phyloP scores from a whole-genome alignment of 768 basidiomycete genomes.

The Lentinula detonsa region DNA sequence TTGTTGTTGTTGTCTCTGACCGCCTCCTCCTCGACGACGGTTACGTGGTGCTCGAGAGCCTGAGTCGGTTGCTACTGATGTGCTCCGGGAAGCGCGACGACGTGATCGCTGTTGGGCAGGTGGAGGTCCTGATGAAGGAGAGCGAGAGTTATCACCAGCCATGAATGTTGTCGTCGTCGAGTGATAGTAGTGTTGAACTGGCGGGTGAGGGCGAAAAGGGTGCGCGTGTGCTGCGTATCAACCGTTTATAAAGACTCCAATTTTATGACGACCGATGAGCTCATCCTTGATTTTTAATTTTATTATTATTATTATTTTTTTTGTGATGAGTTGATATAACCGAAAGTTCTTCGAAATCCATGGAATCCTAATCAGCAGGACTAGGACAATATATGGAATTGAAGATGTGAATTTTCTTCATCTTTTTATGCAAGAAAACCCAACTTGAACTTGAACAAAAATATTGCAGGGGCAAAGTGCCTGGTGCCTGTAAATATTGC shows the following conservation, averaged over 20 bases:
- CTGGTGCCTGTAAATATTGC: neutral
- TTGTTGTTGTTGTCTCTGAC: neutral
- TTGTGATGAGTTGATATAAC: too few species aligned
- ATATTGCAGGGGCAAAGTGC: neutral
- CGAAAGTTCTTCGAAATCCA: too few species aligned
- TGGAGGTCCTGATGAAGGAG: neutral
- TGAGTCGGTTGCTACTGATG: neutral
- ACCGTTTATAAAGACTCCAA: neutral
- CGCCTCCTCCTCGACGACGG: slow-evolving; percentile 5
- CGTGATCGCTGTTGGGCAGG: neutral
- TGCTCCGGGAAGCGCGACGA: neutral
- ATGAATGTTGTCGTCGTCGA: neutral
- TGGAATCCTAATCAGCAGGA: too few species aligned
- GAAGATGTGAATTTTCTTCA: too few species aligned
- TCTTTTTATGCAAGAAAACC: too few species aligned
- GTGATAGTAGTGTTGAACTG: neutral
- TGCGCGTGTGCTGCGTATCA: too few species aligned
- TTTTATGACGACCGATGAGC: neutral
- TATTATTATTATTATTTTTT: too few species aligned
- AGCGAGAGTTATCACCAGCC: neutral
- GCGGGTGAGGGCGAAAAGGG: neutral
- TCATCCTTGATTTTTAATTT: neutral
- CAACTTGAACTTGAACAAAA: too few species aligned
- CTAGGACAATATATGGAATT: too few species aligned
- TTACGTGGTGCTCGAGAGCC: slow-evolving; percentile 5